phyloP scores from a whole-genome alignment of 768 basidiomycete species.

The Lenzites betulinus region DNA sequence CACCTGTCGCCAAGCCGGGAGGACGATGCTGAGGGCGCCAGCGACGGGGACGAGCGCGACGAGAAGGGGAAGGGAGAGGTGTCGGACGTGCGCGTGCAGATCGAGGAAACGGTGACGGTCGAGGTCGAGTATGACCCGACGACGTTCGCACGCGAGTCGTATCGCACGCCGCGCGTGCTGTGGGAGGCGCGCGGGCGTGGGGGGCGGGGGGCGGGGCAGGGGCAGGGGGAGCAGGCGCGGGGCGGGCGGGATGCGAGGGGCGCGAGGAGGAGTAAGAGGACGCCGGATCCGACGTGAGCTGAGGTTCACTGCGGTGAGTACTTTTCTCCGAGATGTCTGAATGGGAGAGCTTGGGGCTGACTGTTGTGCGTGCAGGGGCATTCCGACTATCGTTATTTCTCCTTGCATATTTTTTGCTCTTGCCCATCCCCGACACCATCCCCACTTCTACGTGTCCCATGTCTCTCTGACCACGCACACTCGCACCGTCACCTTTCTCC shows the following conservation, averaged over 20 bases:
- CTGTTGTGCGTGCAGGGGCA: background rate
- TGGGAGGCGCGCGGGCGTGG: slow-evolving; percentile 20
- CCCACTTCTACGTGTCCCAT: background rate
- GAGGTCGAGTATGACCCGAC: slow-evolving; percentile 21
- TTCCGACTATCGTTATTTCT: slow-evolving; percentile 6
- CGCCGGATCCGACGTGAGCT: background rate
- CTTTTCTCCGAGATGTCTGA: background rate
- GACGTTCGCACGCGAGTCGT: slow-evolving; percentile 22
- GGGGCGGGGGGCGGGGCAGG: too few relatives aligned
- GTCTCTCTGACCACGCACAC: too few relatives aligned
- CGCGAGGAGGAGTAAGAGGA: background rate
- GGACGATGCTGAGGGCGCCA: too few relatives aligned
- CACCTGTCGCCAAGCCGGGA: too few relatives aligned
- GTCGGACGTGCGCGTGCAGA: slow-evolving; percentile 25
- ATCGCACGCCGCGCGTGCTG: slow-evolving; percentile 20
- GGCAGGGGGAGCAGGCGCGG: background rate
- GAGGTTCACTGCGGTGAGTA: background rate
- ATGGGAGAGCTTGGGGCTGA: background rate
- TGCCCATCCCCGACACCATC: background rate
- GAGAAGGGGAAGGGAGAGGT: background rate
- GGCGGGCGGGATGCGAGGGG: background rate
- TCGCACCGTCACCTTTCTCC: too few relatives aligned
- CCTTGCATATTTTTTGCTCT: background rate
- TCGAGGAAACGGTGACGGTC: slow-evolving; percentile 27
- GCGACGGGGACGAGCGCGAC: slow-evolving; percentile 11